Evolutionary conservation across 2,329 filamentous ascomycete species (phyloP), one percentile per base, ranked within the genome.

Genomic region (Bipolaris zeicola): DNA sequence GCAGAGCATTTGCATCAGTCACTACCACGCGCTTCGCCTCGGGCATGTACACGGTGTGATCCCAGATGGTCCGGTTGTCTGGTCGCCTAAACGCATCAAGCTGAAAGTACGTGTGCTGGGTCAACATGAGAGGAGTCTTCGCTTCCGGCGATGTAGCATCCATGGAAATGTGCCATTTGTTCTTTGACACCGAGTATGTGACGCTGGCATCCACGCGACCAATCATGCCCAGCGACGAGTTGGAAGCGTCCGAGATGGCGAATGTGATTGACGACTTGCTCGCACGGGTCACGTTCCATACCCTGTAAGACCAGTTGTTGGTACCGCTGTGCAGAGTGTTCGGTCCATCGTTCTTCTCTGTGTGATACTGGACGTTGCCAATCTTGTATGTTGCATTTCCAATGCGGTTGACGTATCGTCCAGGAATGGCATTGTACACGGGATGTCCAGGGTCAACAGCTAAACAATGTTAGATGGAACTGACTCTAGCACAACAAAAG

Each of bases 71-170:
- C 24, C 70, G 56, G 53, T 67, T 73, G 37, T 67, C 60, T 1
- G 69, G 68, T 52, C 69, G 68, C 33, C 61, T 66, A 53, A 72
- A 74, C 5, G 69, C 71, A 58, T 74, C 71, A 14, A 74, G 69
- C 58, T 74, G 71, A 61, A 73, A 74, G 60, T 74, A 74, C 6
- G 71, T 74, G 55, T 74, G 71, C 58, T 74, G 71, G 5, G 71
- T 74, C 45, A 71, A 61, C 69, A 70, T 69, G 39, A 74, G 62
- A 2, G 70, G 70, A 8, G 68, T 73, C 64, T 62, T 69, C 4
- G 52, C 51, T 22, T 72, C 65, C 1, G 64, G 66, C 1, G 71
- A 73, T 8, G 57, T 55, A 10, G 71, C 71, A 46, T 72, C 67
- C 55, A 74, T 73, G 42, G 53, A 55, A 22, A 74, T 74, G 45